These are phyloP conservation scores for Nephelium lappaceum DNA, from an alignment of 345 rosid genomes.

Conservation along the genomic window DNA sequence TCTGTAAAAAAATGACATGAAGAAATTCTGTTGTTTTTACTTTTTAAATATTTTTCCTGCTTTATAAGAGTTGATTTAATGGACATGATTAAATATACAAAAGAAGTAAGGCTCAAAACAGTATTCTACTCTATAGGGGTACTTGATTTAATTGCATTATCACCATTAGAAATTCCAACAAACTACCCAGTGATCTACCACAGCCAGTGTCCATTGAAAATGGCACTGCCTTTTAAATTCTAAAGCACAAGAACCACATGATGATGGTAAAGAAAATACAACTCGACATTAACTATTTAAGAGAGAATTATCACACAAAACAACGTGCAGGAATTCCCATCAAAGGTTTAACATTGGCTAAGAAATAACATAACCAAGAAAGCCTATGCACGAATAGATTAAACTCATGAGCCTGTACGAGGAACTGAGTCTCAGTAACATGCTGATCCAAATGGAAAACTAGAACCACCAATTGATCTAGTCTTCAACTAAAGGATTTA, in stretches of 20 bases:
- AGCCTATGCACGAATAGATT: not conserved
- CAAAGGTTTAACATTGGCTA: not conserved
- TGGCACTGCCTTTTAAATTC: not conserved
- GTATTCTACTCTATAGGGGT: not conserved
- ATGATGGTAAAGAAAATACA: not conserved
- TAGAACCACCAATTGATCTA: not conserved
- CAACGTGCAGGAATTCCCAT: not conserved
- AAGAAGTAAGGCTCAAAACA: not conserved
- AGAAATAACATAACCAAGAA: not conserved
- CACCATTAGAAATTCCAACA: too few relatives aligned
- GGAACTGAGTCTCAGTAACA: not conserved
- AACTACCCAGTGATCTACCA: not conserved
- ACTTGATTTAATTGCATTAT: not conserved
- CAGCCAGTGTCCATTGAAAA: not conserved
- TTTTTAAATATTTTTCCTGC: too few relatives aligned
- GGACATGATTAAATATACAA: too few relatives aligned
- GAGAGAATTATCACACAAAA: not conserved
- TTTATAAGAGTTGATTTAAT: too few relatives aligned
- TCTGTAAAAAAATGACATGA: too few relatives aligned
- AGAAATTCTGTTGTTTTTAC: too few relatives aligned
- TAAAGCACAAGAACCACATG: not conserved
- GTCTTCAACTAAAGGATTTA: not conserved
- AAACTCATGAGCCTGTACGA: not conserved
- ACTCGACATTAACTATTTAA: not conserved
- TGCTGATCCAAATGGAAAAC: not conserved